Base-by-base conservation (phyloP, 2,329 filamentous ascomycete species). In the Stachybotrys elegans region DNA sequence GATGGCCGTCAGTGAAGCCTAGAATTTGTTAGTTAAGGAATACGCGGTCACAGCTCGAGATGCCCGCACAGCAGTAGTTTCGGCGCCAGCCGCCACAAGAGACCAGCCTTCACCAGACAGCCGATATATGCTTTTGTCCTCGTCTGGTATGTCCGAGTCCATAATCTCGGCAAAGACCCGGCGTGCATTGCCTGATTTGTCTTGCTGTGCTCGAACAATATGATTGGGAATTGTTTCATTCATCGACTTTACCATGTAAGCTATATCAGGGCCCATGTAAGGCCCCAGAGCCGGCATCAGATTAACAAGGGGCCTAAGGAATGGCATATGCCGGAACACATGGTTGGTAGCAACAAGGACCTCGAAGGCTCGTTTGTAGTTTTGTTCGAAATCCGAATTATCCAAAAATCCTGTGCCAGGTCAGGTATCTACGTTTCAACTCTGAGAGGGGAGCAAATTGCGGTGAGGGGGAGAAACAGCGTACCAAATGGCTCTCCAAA, bases 401-500 rank as follows among this genome's bases (percentile, higher is more conserved):
- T 36, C 34, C n/a, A 36, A 20, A 13, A 36, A 36, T 13, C 34
- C 34, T 36, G 34, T 17, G 5, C n/a, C 21, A 16, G 34, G 34
- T 36, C 17, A 36, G 34, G 9, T 9, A 8, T n/a, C 9, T n/a
- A 32, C 17, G 29, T 5, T 13, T 36, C 34, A 6, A 36, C 11
- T 20, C 5, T 5, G 9, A 17, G 12, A 17, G 11, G 17, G 17
- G 17, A 17, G 17, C 16, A n/a, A n/a, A n/a, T n/a, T n/a, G 16
- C 12, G n/a, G n/a, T n/a, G 4, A 20, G 34, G 34, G 12, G 31
- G 31, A 17, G 31, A 16, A 20, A 16, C 17, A n/a, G n/a, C n/a
- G n/a, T 17, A 36, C 64, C 65, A 42, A 67, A 57, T 5, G 52
- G 50, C 35, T 67, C 59, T 7, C 67, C 66, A 43, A 68, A 69